Evolutionary conservation across 129 eudicot species (phyloP), one percentile per base, ranked within the genome.

Genomic region (Lactuca saligna): DNA sequence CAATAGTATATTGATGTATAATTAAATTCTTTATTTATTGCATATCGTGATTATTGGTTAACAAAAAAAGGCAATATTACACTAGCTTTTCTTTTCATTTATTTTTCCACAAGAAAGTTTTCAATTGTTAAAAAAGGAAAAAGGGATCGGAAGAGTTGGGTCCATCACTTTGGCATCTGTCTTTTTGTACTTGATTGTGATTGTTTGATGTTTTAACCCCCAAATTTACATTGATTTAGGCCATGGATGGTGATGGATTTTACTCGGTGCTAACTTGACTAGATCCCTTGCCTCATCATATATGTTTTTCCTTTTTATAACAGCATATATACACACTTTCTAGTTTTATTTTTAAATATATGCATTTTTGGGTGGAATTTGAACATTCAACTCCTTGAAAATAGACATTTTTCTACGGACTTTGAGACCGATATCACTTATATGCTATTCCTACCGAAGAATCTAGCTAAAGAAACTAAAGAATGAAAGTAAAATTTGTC

Each of bases 221-320:
- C 49, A 9, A 42, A 8, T 42, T 7, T 14, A 42, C 49, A 42
- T 42, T 11, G 49, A 42, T 42, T 42, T 61, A 61, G 50, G 66
- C 31, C 49, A 61, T 61, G 66, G 66, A 61, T 61, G 17, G n/a
- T 61, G 66, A 37, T 15, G 50, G 66, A 15, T 35, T 61, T 35
- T 6, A 61, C 41, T 61, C 8, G 44, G 49, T 61, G 66, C 29
- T 37, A 61, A 15, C 31, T 15, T 61, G 66, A 61, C 49, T 15
- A 37, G 66, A 31, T 25, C 29, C 29, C 29, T 25, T 25, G 29
- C 29, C 29, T 25, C 29, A 25, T 25, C 29, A 25, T 25, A 25
- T 25, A 25, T 25, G 29, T 25, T 25, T 25, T 25, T 25, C 29
- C 2, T 25, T 25, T 25, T 25, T 25, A 25, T 25, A 25, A 25